Base-by-base conservation (phyloP, 2,329 filamentous ascomycete genomes). In the Diplocarpon mali region DNA sequence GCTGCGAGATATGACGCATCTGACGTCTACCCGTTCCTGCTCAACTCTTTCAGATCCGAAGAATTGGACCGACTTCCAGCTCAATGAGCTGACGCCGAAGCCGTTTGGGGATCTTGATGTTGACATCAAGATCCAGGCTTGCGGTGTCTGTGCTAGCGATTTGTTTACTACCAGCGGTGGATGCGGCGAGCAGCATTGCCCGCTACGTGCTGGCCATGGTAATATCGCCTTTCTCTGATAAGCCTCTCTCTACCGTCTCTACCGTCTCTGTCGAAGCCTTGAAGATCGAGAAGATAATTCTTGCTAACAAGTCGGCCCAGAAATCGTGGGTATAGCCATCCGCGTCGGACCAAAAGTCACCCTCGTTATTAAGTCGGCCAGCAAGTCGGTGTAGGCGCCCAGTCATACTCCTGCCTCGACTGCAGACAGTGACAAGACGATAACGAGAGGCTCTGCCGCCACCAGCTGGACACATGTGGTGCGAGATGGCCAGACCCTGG, bases 101-200 rank as follows among this genome's bases (percentile, higher is more conserved):
- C 83, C 84, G 14, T 93, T 93, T 62, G 85, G 82, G 53, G 85
- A 89, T 62, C 75, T 85, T 65, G 87, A 95, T 61, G 78, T 95
- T 57, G 87, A 94, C 62, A 77, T 95, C 66, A 83, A 89, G 70
- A 82, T 95, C 58, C 80, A 88, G 54, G 80, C 76, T 61, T 90
- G 85, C 60, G 84, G 85, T 59, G 72, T 87, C 42, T 87, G 83
- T 62, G 77, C 80, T 54, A 82, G 76, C 54, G 82, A 87, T 59
- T 69, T 83, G 38, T 82, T 85, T 66, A 85, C 78, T 48, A 73
- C 85, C 60, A 77, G 64, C 57, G 78, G 79, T 50, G 69, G 69
- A 38, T 73, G 69, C 70, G 70, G 70, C 36, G 63, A 66, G 12
- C 65, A 69, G 47, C 65, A 68, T 42, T 70, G 72, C 53, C 71